Percentiles rank a stretch among this genome's conserved stretches.
Conservation (phyloP, 306 rosid genomes). For the Castanea crenata region DNA sequence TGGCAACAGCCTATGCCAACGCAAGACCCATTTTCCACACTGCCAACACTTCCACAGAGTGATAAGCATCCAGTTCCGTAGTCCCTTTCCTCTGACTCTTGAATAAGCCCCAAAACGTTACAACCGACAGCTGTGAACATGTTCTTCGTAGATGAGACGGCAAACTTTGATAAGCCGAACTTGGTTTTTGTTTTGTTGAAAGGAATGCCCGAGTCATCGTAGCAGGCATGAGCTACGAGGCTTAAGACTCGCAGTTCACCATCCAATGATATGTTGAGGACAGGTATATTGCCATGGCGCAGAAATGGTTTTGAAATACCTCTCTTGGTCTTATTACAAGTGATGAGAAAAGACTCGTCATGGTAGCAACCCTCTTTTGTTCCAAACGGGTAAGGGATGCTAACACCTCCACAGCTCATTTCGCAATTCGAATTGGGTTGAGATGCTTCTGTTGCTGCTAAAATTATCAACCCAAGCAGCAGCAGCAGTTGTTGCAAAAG, state of each 20-base stretch:
- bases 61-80: slow-evolving; percentile 11
- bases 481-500: neutral
- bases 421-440: neutral
- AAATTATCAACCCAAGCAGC: no score
- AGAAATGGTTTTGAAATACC: neutral
- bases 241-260: neutral
- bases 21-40: neutral
- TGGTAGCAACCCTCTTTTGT: neutral
- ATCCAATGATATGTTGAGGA: neutral
- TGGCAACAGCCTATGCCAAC: neutral
- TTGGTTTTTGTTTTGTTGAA: no score
- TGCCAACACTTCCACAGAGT: neutral
- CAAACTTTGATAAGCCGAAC: neutral
- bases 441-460: neutral
- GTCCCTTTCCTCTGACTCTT: accelerated
- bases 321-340: neutral
- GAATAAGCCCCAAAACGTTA: neutral
- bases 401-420: neutral
- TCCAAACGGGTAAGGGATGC: neutral
- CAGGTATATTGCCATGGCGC: neutral
- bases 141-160: slow-evolving; percentile 21
- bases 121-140: slow-evolving; percentile 27
- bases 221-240: neutral
- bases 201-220: neutral
- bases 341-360: neutral